phyloP scores from a whole-genome alignment of 2,329 filamentous ascomycete genomes.

The Fusarium sp. region DNA sequence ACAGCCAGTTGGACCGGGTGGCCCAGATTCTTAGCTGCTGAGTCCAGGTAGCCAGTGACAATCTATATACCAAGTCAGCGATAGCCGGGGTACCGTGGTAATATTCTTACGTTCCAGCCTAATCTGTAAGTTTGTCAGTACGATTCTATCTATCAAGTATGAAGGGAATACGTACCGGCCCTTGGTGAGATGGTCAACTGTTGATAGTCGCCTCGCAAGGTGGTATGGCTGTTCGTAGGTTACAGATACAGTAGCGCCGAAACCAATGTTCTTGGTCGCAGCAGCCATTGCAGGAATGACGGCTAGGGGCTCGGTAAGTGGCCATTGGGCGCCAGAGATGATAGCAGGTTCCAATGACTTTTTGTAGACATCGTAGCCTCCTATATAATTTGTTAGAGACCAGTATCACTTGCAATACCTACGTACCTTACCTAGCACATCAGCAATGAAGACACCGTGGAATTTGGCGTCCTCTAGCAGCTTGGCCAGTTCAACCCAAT shows the following conservation, averaged over 20 bases:
- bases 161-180: conserved; percentile 61
- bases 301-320: conserved; percentile 77
- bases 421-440: conserved; percentile 67
- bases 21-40: conserved; percentile 76
- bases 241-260: conserved; percentile 79
- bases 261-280: conserved; percentile 76
- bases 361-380: conserved; percentile 80
- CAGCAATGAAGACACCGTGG: conserved; percentile 77
- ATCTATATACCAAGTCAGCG: conserved; percentile 60
- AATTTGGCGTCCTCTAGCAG: conserved; percentile 74
- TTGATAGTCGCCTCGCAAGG: conserved; percentile 75
- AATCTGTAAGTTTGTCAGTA: conserved; percentile 54
- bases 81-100: neutral
- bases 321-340: conserved; percentile 77
- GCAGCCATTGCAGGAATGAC: conserved; percentile 79
- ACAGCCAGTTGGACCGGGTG: conserved; percentile 65
- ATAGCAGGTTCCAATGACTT: conserved; percentile 73
- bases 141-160: accelerated
- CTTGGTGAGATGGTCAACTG: conserved; percentile 77
- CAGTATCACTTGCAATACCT: accelerated
- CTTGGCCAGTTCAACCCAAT: conserved; percentile 74
- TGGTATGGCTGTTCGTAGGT: conserved; percentile 82
- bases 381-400: conserved; percentile 48
- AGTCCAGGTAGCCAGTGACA: conserved; percentile 80
- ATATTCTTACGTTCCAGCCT: conserved; percentile 67